A percentile compares a stretch with the other conserved stretches of the same genome.
phyloP scores from a whole-genome alignment of 2,329 filamentous ascomycete genomes.

The Geosmithia flava region DNA sequence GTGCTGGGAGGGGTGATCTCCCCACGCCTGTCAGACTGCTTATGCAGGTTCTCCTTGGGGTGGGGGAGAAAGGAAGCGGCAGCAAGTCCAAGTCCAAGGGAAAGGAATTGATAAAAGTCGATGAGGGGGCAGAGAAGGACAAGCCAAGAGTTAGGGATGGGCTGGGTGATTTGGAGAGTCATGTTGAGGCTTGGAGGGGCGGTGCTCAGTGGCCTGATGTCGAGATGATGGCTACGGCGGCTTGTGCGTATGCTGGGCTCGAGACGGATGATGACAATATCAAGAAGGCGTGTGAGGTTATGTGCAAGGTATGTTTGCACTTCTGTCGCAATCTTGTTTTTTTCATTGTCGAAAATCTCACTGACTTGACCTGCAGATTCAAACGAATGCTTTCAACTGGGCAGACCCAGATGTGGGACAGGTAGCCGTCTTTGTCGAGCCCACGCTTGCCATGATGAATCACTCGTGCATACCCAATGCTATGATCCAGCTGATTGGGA shows the following conservation, averaged over 20 bases:
- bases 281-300: conserved; percentile 27
- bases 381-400: conserved; percentile 50
- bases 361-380: conserved; percentile 27
- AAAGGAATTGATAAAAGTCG: too few relatives aligned
- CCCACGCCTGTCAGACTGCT: conserved; percentile 44
- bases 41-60: conserved; percentile 32
- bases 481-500: conserved; percentile 39
- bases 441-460: conserved; percentile 45
- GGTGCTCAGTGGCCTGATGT: conserved; percentile 38
- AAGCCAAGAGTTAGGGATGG: conserved; percentile 14
- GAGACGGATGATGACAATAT: conserved; percentile 21
- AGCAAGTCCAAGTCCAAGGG: too few relatives aligned
- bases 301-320: conserved; percentile 43
- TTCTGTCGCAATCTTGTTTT: background rate
- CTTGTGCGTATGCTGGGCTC: conserved; percentile 27
- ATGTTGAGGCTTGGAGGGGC: conserved; percentile 21
- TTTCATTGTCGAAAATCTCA: background rate
- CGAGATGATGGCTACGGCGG: conserved; percentile 30
- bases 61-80: conserved; percentile 2
- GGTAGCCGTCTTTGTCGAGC: conserved; percentile 43
- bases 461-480: conserved; percentile 52
- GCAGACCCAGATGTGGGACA: conserved; percentile 38
- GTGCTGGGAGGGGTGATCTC: conserved; percentile 15
- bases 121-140: conserved; percentile 5
- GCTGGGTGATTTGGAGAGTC: conserved; percentile 30